Evolutionary conservation across 352 stramenopile genomes (phyloP), one percentile per base, ranked within the genome.

Genomic region (Phytophthora cactorum): DNA sequence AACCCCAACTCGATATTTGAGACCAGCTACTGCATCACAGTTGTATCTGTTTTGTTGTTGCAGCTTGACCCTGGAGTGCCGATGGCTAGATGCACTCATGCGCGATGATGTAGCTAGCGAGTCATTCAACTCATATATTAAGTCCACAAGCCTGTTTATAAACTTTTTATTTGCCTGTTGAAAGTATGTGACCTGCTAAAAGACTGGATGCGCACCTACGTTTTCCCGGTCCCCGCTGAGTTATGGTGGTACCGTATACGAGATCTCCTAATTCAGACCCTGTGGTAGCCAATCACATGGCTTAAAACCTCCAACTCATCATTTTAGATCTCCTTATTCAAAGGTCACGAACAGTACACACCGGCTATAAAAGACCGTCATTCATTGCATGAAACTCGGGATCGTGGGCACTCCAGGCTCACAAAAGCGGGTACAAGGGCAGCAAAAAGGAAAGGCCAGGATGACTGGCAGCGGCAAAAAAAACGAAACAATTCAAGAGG

Each of bases 251-350:
- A 59, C 45, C 53, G 54, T 65, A 70, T 70, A 56, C 59, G 53
- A 64, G 50, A 47, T 67, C 31, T 58, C 52, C 52, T 58, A 63
- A 50, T 65, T 56, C 54, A 54, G 11, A 65, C 63, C 39, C 14
- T 11, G 0, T 31, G 31, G 31, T 15, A 70, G 34, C 25, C 41
- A 65, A 70, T 65, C 27, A 50, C 4, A 70, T 25, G 2, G 6
- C 52, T 7, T 45, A 2, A 22, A 60, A 12, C 3, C 34, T 28
- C 14, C 43, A 51, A 22, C 32, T 25, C 43, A 45, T 17, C 32
- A 58, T 0, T 46, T 14, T 44, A 67, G 29, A 60, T 52, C 14
- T 61, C 32, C 17, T 57, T 61, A 62, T 56, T 57, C 52, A 68
- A 25, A 59, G 31, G n/a, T 14, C 52, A 63, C 38, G 62, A 62